Base-by-base conservation (phyloP, 2,329 filamentous ascomycete species). In the Chalaropsis ovoidea region DNA sequence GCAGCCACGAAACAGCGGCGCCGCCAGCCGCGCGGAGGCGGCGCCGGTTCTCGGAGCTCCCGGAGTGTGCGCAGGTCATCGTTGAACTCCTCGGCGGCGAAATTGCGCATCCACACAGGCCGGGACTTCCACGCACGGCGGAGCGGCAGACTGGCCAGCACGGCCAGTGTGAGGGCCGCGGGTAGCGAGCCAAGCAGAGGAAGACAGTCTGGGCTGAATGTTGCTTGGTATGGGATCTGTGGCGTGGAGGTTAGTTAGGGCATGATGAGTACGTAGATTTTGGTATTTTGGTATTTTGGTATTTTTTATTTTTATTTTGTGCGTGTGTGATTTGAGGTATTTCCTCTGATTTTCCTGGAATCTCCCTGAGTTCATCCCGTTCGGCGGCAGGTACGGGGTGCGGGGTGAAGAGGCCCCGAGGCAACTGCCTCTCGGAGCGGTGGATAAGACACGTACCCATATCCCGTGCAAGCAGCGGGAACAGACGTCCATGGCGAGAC, bases 171-270 rank as follows among this genome's bases (percentile, higher is more conserved):
- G n/a, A 64, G 39, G 5, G 43, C 61, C 10, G 65, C 35, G n/a
- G 65, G 65, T 0, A 56, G 22, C 15, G 61, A 47, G 47, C 60
- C 35, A 4, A 66, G 61, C 22, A 66, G 15, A 15, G 65, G 61
- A 5, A 63, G 31, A 43, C 65, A 66, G 24, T 47, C 49, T 7
- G 24, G 61, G 52, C 45, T 52, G 39, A 66, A 63, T 11, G 45
- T 22, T 11, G 65, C 65, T 41, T 63, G 24, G 19, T 47, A 2
- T 39, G 61, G 41, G 39, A 63, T 66, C 65, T 66, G 35, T 24
- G 19, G 17, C 1, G 7, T 42, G 17, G 13, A 62, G 35, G 27
- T 22, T 22, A 43, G 22, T 10, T 31, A 11, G 27, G 45, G 17
- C 11, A 24, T 63, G 13, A 19, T 24, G 35, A 10, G 15, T 24